Evolutionary conservation across 768 basidiomycete species (phyloP).

Genomic region (Lactifluus piperatus): DNA sequence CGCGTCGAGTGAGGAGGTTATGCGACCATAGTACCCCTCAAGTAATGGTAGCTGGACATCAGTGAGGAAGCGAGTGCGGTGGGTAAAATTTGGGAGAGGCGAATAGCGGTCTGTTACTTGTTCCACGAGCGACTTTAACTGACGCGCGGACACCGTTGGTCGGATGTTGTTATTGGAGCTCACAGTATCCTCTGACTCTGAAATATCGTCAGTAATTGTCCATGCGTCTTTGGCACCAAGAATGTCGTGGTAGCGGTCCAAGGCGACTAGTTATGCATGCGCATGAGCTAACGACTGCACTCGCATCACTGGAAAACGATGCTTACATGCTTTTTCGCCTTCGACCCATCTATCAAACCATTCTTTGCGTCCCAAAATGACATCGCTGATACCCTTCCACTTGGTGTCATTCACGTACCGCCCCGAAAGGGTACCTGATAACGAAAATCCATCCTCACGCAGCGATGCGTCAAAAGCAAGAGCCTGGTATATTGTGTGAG

Average conservation of each 20-base stretch:
- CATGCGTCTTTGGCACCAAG: constrained; percentile 80
- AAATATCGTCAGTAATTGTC: constrained; percentile 64
- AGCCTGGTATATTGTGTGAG: constrained; percentile 93
- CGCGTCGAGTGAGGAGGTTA: constrained; percentile 81
- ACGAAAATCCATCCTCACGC: constrained; percentile 61
- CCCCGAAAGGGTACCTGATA: constrained; percentile 42
- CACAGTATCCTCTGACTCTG: constrained; percentile 25
- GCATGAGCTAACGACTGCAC: not conserved
- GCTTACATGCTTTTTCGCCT: constrained; percentile 82
- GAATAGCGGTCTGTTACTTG: constrained; percentile 95
- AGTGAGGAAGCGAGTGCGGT: constrained; percentile 78
- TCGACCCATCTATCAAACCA: constrained; percentile 92
- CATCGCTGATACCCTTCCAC: constrained; percentile 75
- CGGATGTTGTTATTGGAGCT: constrained; percentile 34
- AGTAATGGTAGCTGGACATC: constrained; percentile 81
- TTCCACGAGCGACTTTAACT: constrained; percentile 77
- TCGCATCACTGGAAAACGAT: not conserved
- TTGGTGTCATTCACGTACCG: constrained; percentile 24
- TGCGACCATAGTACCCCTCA: constrained; percentile 64
- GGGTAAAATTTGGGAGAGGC: constrained; percentile 66
- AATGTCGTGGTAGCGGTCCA: constrained; percentile 79
- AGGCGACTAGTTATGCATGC: constrained; percentile 50
- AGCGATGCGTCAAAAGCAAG: constrained; percentile 79
- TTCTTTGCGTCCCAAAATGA: constrained; percentile 71
- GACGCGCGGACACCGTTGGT: constrained; percentile 76